Percentiles rank a stretch among this genome's conserved stretches.
These are phyloP conservation scores for Ascochyta rabiei DNA, from an alignment of 2,329 filamentous ascomycete genomes.

Conservation along the genomic window DNA sequence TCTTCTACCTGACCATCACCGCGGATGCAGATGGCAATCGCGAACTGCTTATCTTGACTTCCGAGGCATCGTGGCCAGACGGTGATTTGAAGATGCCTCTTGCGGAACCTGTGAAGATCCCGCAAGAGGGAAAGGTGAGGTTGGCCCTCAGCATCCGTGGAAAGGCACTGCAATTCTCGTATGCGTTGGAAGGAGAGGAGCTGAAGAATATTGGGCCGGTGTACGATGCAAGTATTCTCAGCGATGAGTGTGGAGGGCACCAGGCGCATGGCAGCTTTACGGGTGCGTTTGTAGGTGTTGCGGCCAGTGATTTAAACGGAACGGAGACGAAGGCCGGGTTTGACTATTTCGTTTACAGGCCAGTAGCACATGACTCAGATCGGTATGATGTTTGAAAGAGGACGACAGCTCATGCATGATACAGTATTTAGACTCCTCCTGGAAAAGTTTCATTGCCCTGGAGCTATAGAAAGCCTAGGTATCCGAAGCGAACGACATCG, in stretches of 20 bases:
- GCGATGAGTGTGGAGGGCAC: slow-evolving; percentile 68
- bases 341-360: slow-evolving; percentile 42
- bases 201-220: slow-evolving; percentile 60
- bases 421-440: not conserved
- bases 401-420: not conserved
- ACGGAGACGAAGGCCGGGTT: slow-evolving; percentile 35
- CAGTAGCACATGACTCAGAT: slow-evolving; percentile 38
- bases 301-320: slow-evolving; percentile 43
- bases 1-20: slow-evolving; percentile 67
- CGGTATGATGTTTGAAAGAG: slow-evolving; percentile 33
- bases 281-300: slow-evolving; percentile 55
- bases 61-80: slow-evolving; percentile 62
- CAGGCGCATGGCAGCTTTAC: slow-evolving; percentile 68
- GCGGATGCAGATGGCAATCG: slow-evolving; percentile 62
- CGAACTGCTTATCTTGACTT: slow-evolving; percentile 63
- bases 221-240: slow-evolving; percentile 64
- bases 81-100: slow-evolving; percentile 56
- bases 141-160: slow-evolving; percentile 61
- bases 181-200: slow-evolving; percentile 55
- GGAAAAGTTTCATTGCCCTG: not conserved
- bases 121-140: slow-evolving; percentile 61
- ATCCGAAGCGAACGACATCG: not conserved
- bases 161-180: slow-evolving; percentile 61
- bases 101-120: slow-evolving; percentile 55
- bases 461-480: not conserved